A percentile compares a stretch with the other conserved stretches of the same genome.
These are phyloP conservation scores for Thielaviopsis punctulata DNA, from an alignment of 2,329 filamentous ascomycete genomes.

Conservation along the genomic window DNA sequence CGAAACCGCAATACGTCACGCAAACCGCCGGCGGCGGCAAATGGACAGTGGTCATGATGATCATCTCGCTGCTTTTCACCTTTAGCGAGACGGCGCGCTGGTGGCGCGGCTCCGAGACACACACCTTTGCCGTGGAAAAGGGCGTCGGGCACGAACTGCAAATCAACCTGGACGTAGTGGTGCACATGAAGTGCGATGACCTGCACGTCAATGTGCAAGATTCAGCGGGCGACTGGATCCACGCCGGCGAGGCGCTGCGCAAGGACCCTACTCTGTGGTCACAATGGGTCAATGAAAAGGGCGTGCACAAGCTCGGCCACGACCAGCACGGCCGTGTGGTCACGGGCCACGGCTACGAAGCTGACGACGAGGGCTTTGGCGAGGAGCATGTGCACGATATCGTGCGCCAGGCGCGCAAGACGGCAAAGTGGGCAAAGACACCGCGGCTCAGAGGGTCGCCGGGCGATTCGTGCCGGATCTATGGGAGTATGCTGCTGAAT, in stretches of 20 bases:
- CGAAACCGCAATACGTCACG: constrained; percentile 82
- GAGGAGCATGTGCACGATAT: constrained; percentile 90
- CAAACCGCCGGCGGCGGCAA: constrained; percentile 75
- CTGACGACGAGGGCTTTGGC: constrained; percentile 48
- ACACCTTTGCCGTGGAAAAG: constrained; percentile 88
- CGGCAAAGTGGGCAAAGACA: constrained; percentile 57
- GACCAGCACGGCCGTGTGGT: constrained; percentile 37
- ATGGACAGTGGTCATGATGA: constrained; percentile 72
- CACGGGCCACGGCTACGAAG: constrained; percentile 36
- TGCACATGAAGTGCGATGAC: constrained; percentile 73
- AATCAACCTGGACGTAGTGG: constrained; percentile 87
- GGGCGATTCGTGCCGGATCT: constrained; percentile 71
- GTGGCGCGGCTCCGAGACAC: constrained; percentile 69
- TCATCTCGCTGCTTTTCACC: constrained; percentile 58
- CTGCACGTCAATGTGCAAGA: constrained; percentile 97
- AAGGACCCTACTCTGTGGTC: constrained; percentile 66
- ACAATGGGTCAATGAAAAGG: constrained; percentile 61
- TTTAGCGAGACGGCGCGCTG: constrained; percentile 65
- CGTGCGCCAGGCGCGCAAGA: constrained; percentile 47
- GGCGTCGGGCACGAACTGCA: constrained; percentile 74
- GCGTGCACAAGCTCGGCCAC: constrained; percentile 41
- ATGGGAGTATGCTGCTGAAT: constrained; percentile 77
- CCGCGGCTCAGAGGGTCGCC: constrained; percentile 40
- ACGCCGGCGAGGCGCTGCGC: constrained; percentile 57
- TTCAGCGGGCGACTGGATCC: constrained; percentile 77